Conservation (phyloP, 768 basidiomycete genomes). For the Russula foetens region DNA sequence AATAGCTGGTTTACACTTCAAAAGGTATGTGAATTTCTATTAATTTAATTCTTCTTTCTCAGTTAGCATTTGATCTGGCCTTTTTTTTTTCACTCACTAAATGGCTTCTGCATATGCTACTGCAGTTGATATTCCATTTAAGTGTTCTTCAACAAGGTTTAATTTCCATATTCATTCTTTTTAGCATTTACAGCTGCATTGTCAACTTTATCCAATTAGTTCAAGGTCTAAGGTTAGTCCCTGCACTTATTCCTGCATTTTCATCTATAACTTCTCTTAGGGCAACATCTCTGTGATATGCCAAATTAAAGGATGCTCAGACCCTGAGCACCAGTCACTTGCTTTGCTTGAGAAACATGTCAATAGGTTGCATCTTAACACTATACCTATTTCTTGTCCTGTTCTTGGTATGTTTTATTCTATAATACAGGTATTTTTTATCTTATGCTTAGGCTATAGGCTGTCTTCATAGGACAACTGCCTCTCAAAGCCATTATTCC, state of each 20-base stretch:
- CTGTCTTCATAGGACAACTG: neutral
- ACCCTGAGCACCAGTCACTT: neutral
- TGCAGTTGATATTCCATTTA: too few species aligned
- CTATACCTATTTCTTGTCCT: conserved; percentile 1
- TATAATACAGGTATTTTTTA: neutral
- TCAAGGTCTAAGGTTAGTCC: neutral
- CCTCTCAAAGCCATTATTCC: neutral
- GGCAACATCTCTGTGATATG: neutral
- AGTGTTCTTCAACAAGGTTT: too few species aligned
- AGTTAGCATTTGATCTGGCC: too few species aligned
- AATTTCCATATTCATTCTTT: neutral
- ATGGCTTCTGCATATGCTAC: too few species aligned
- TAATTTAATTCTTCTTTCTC: too few species aligned
- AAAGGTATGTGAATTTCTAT: conserved; percentile 1
- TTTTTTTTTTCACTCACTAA: too few species aligned
- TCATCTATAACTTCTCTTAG: neutral
- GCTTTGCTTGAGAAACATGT: neutral
- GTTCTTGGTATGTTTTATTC: neutral
- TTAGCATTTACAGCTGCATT: conserved; percentile 5
- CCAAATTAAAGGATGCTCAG: neutral
- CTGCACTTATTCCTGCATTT: neutral
- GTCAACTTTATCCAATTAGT: neutral
- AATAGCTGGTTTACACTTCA: conserved; percentile 8
- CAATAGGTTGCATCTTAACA: neutral
- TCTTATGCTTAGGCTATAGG: neutral